These are phyloP conservation scores for Lipomyces chichibuensis DNA, from an alignment of 805 yeast genomes.

Conservation along the genomic window DNA sequence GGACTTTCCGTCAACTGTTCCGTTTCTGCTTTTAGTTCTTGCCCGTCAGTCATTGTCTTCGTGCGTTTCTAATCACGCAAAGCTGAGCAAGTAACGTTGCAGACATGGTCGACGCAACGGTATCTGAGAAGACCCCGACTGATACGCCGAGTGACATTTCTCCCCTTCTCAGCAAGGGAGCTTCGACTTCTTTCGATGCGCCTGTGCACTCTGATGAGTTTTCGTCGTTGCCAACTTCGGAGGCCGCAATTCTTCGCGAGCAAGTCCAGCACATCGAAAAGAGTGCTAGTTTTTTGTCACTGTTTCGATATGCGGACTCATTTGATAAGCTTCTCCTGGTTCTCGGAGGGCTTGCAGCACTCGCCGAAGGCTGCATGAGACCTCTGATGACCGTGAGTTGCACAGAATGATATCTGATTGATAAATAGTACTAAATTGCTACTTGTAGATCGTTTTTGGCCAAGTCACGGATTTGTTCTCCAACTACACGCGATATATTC, in stretches of 20 bases:
- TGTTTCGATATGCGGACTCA: constrained; percentile 45
- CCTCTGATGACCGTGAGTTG: constrained; percentile 41
- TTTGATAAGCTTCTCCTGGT: constrained; percentile 41
- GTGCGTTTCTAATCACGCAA: background rate
- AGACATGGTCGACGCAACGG: constrained; percentile 15
- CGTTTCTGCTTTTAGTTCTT: too few relatives aligned
- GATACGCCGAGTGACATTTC: background rate
- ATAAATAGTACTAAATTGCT: constrained; percentile 36
- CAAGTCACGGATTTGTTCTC: constrained; percentile 45
- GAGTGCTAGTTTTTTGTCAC: constrained; percentile 38
- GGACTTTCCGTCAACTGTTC: too few relatives aligned
- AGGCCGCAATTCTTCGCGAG: constrained; percentile 43
- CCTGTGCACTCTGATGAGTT: constrained; percentile 26
- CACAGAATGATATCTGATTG: background rate
- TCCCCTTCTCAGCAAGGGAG: constrained; percentile 1
- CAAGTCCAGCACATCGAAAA: constrained; percentile 40
- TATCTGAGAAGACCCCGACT: constrained; percentile 13
- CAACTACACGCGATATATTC: constrained; percentile 37
- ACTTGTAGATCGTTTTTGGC: constrained; percentile 49
- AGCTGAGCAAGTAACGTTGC: background rate
- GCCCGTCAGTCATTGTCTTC: too few relatives aligned
- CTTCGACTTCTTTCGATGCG: background rate
- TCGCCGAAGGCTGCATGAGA: constrained; percentile 48
- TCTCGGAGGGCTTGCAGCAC: constrained; percentile 43
- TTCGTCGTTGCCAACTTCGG: constrained; percentile 40